Evolutionary conservation across 2,329 filamentous ascomycete genomes (phyloP).

Genomic region (Penicillium sp.): DNA sequence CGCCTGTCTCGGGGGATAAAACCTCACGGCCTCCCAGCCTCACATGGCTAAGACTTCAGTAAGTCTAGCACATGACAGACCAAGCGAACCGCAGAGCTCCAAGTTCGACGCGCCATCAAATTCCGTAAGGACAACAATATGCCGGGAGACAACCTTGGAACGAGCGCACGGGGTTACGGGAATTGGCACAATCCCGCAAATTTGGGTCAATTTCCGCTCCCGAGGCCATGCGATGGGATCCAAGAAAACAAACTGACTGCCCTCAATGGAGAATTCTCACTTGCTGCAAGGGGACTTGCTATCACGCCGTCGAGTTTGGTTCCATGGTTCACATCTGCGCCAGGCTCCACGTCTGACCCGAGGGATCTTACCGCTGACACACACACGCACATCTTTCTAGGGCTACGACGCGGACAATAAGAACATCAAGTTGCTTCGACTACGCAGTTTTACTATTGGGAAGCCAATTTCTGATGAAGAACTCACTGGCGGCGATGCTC

Average conservation of each 20-base stretch:
- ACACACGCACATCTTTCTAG: constrained; percentile 42
- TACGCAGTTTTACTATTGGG: constrained; percentile 73
- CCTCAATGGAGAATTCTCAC: not conserved
- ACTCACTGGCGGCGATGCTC: constrained; percentile 58
- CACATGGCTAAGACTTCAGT: not conserved
- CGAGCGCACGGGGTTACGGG: constrained; percentile 21
- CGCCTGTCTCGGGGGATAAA: not conserved
- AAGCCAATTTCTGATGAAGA: constrained; percentile 63
- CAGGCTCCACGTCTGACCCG: constrained; percentile 20
- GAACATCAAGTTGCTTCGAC: constrained; percentile 74
- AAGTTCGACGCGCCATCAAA: not conserved
- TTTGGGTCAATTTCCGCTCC: constrained; percentile 7
- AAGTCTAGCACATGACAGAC: not conserved
- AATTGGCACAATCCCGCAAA: constrained; percentile 23
- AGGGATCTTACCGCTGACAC: not conserved
- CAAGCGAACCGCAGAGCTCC: not conserved
- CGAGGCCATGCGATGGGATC: not conserved
- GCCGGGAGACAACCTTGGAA: constrained; percentile 19
- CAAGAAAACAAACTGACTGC: not conserved
- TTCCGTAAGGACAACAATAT: constrained; percentile 8
- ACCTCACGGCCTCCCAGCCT: not conserved
- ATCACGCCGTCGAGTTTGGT: constrained; percentile 33
- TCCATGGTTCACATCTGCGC: constrained; percentile 38
- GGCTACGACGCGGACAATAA: constrained; percentile 70
- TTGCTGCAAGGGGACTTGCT: constrained; percentile 1